A percentile compares a stretch with the other conserved stretches of the same genome.
These are phyloP conservation scores for Dryadomyces quercivorus DNA, from an alignment of 2,329 filamentous ascomycete genomes.

Conservation along the genomic window DNA sequence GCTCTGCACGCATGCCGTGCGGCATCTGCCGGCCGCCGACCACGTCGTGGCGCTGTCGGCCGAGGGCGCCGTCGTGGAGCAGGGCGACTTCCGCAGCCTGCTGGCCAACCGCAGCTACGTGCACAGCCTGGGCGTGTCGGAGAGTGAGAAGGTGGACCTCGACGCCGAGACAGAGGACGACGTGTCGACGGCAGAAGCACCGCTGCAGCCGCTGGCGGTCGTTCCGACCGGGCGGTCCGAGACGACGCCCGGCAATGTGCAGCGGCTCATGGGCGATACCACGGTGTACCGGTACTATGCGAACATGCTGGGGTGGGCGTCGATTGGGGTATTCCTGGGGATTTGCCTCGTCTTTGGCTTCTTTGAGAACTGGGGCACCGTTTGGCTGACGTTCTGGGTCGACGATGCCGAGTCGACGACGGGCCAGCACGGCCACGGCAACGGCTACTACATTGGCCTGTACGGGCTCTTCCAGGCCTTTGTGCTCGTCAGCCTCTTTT, in stretches of 20 bases:
- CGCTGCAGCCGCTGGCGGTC: background rate
- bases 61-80: constrained; percentile 28
- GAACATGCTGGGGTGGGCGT: constrained; percentile 8
- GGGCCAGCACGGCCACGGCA: constrained; percentile 10
- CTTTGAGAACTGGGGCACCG: constrained; percentile 14
- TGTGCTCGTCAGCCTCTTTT: constrained; percentile 12
- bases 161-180: background rate
- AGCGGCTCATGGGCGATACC: constrained; percentile 2
- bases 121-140: constrained; percentile 21
- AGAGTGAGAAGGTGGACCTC: background rate
- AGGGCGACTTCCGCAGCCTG: constrained; percentile 27
- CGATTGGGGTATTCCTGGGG: constrained; percentile 8
- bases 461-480: constrained; percentile 16
- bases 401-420: constrained; percentile 7
- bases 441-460: constrained; percentile 18
- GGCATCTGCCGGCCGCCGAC: constrained; percentile 27
- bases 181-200: too few relatives aligned
- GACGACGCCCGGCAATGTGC: background rate
- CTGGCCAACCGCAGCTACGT: constrained; percentile 25
- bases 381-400: constrained; percentile 21
- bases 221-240: background rate
- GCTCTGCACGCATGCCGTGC: constrained; percentile 27
- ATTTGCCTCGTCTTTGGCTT: constrained; percentile 12
- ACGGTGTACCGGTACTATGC: constrained; percentile 14
- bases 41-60: constrained; percentile 32